phyloP scores from a whole-genome alignment of 306 rosid genomes.

The Carpinus fangiana region DNA sequence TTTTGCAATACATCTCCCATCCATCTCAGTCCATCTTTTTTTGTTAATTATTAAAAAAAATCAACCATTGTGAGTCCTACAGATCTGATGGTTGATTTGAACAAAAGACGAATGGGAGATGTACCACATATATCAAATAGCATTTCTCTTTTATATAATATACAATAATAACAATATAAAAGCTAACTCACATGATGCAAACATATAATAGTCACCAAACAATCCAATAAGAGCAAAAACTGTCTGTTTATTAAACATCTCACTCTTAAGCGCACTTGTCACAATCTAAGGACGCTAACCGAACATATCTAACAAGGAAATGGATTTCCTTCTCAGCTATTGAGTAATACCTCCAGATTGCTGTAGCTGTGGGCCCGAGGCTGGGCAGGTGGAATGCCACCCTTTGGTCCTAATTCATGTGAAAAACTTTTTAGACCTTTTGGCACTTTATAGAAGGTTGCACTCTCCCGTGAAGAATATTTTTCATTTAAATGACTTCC shows the following conservation, averaged over 20 bases:
- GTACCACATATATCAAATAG: no score
- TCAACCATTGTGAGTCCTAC: no score
- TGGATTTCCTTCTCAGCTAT: not conserved
- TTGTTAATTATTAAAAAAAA: no score
- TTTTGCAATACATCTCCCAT: no score
- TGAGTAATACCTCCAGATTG: conserved; percentile 7
- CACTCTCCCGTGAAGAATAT: conserved; percentile 4
- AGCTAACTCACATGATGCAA: not conserved
- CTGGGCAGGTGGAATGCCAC: conserved; percentile 8
- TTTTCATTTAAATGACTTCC: not conserved
- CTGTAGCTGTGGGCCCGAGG: conserved; percentile 16
- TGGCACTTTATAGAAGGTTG: not conserved
- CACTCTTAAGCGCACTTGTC: not conserved
- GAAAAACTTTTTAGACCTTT: conserved; percentile 6
- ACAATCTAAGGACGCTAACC: not conserved
- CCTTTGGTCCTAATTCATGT: conserved; percentile 13
- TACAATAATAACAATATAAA: not conserved
- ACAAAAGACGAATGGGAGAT: no score
- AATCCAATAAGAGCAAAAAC: not conserved
- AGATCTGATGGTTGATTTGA: no score
- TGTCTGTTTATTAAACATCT: not conserved
- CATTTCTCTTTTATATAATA: not conserved
- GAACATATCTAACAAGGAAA: not conserved
- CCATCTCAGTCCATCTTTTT: no score
- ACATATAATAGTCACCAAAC: not conserved